These are phyloP conservation scores for Datisca glomerata DNA, from an alignment of 306 rosid genomes.

Conservation along the genomic window DNA sequence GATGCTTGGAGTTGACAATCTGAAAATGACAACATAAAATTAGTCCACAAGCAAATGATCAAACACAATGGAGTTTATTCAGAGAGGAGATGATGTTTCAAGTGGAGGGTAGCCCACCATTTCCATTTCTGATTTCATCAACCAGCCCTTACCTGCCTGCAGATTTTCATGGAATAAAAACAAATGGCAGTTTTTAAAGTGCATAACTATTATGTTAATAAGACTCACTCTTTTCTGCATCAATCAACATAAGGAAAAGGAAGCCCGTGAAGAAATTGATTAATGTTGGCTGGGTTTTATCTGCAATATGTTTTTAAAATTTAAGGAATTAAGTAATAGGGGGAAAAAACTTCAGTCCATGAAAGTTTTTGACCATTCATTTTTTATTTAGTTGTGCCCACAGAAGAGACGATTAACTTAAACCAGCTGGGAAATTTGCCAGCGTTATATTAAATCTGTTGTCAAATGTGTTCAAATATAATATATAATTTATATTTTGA, in stretches of 20 bases:
- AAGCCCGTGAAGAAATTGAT: not conserved
- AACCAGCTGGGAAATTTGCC: too few relatives aligned
- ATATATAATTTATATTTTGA: too few relatives aligned
- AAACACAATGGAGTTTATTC: too few relatives aligned
- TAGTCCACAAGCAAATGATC: constrained; percentile 2
- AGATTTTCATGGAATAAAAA: too few relatives aligned
- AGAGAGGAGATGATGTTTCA: not conserved
- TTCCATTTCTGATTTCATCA: not conserved
- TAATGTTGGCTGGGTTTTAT: not conserved
- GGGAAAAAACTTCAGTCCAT: not conserved
- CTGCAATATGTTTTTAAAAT: not conserved
- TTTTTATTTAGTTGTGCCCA: too few relatives aligned
- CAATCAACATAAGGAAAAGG: too few relatives aligned
- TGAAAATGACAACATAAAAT: not conserved
- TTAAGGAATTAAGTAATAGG: not conserved
- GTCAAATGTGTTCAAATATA: not conserved
- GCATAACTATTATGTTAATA: too few relatives aligned
- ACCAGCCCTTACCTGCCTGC: too few relatives aligned
- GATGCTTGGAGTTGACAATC: not conserved
- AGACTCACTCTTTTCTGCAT: too few relatives aligned
- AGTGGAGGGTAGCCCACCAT: not conserved
- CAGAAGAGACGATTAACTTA: too few relatives aligned
- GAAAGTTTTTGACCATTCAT: not conserved
- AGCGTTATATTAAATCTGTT: not conserved
- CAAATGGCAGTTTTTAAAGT: too few relatives aligned